phyloP scores from a whole-genome alignment of 2,329 filamentous ascomycete genomes.

The Diaporthe citri region DNA sequence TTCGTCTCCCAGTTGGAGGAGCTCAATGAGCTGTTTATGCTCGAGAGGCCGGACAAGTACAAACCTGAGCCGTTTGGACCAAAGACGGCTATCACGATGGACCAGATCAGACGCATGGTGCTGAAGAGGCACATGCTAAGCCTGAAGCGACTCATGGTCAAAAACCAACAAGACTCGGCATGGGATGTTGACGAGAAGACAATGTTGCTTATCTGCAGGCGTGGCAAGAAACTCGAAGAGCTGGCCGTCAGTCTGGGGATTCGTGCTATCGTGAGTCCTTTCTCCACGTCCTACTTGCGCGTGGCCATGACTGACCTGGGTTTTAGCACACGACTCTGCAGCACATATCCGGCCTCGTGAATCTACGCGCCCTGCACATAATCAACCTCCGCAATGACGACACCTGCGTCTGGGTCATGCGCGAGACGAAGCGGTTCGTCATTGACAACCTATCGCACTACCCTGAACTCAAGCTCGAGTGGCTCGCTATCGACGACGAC shows the following conservation, averaged over 20 bases:
- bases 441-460: slow-evolving; percentile 70
- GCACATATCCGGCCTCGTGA: slow-evolving; percentile 63
- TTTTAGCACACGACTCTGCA: slow-evolving; percentile 69
- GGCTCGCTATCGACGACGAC: slow-evolving; percentile 66
- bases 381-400: slow-evolving; percentile 67
- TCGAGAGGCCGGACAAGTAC: slow-evolving; percentile 65
- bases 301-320: slow-evolving; percentile 36
- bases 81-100: slow-evolving; percentile 63
- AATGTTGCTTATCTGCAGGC: slow-evolving; percentile 64
- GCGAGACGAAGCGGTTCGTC: slow-evolving; percentile 69
- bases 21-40: slow-evolving; percentile 70
- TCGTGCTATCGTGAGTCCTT: slow-evolving; percentile 63
- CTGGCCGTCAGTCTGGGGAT: slow-evolving; percentile 68
- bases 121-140: slow-evolving; percentile 69
- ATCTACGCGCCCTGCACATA: slow-evolving; percentile 68
- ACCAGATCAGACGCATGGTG: slow-evolving; percentile 69
- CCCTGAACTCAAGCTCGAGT: slow-evolving; percentile 68
- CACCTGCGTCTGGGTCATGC: slow-evolving; percentile 67
- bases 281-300: neutral
- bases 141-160: slow-evolving; percentile 70
- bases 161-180: slow-evolving; percentile 63
- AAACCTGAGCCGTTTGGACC: slow-evolving; percentile 67
- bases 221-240: slow-evolving; percentile 65
- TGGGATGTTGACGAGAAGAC: slow-evolving; percentile 72
- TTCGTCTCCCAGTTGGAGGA: slow-evolving; percentile 65